Evolutionary conservation across 495 filamentous ascomycete genomes (phyloP), one percentile per base, ranked within the genome.

Genomic region (Aspergillus bertholletiae): DNA sequence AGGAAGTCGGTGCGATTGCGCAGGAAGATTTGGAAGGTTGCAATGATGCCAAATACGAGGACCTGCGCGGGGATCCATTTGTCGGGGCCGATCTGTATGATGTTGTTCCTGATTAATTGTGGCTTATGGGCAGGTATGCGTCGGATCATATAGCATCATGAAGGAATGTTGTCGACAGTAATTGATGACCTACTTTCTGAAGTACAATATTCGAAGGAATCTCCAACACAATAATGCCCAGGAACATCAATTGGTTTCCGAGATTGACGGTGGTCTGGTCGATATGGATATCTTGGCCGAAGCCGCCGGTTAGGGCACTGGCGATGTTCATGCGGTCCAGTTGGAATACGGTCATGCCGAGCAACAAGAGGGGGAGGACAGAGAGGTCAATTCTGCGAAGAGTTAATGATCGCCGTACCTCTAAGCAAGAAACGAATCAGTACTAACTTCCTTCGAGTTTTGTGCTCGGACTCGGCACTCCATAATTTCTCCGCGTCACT

Each of bases 241-340:
- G 54, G 12, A 75, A 78, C 45, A 84, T 71, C 9, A 84, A 58
- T 59, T 78, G 75, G 22, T 79, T 76, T 5, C 81, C 81, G 22
- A 80, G 56, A 27, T 84, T 84, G 54, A 82, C 77, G 40, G 80
- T 76, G 47, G 74, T 73, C 47, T 80, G 77, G 32, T 67, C 62
- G 30, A 83, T 70, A 0, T 68, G 69, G 13, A 81, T 70, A 23
- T 72, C 73, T 1, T 56, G 49, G 2, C 74, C 68, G 34, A 83
- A 77, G 20, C 62, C 66, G 7, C 67, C 72, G 1, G 80, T 82
- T 7, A 77, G 24, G 1, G 68, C 70, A 35, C 67, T 78, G 24
- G 77, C 72, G 53, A 76, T 68, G 27, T 78, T 77, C 12, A 61
- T 74, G 23, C 80, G 64, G 50, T 83, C 80, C 7, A 83, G 54